Percentiles rank a stretch among this genome's conserved stretches.
phyloP scores from a whole-genome alignment of 2,329 filamentous ascomycete genomes.

The Apiospora pterosperma region DNA sequence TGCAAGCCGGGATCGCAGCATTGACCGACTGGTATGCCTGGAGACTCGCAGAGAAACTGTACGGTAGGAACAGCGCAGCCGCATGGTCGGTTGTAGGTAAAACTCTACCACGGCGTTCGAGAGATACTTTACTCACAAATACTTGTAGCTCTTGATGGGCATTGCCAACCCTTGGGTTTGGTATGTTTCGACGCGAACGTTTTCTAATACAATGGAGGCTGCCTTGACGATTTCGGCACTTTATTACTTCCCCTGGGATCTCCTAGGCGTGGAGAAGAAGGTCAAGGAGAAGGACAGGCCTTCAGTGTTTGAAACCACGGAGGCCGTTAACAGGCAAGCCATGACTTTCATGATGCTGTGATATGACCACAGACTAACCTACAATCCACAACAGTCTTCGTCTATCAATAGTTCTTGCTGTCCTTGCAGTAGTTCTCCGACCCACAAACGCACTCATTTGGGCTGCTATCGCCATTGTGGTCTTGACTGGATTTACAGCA shows the following conservation, averaged over 20 bases:
- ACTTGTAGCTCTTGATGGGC: constrained; percentile 62
- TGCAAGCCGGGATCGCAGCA: constrained; percentile 77
- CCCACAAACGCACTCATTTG: constrained; percentile 90
- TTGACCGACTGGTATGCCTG: constrained; percentile 83
- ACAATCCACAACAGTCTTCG: constrained; percentile 42
- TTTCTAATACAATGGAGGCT: constrained; percentile 94
- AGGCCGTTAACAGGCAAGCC: constrained; percentile 25
- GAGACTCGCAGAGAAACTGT: constrained; percentile 72
- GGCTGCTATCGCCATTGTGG: constrained; percentile 60
- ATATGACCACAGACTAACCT: not conserved
- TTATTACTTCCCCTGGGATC: constrained; percentile 82
- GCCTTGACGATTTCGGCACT: constrained; percentile 78
- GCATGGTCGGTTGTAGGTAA: constrained; percentile 68
- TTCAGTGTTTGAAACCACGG: constrained; percentile 22
- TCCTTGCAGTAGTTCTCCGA: constrained; percentile 77
- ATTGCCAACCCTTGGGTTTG: constrained; percentile 88
- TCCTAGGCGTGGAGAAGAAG: constrained; percentile 44
- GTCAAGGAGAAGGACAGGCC: constrained; percentile 37
- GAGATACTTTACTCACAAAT: not conserved
- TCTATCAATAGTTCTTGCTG: constrained; percentile 70
- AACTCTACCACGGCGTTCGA: not conserved
- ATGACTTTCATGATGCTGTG: constrained; percentile 12
- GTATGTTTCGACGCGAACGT: constrained; percentile 89
- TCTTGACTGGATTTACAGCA: constrained; percentile 40
- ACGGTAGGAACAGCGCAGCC: constrained; percentile 60